phyloP scores from a whole-genome alignment of 495 filamentous ascomycete genomes.

The Chaetomium cochliodes region DNA sequence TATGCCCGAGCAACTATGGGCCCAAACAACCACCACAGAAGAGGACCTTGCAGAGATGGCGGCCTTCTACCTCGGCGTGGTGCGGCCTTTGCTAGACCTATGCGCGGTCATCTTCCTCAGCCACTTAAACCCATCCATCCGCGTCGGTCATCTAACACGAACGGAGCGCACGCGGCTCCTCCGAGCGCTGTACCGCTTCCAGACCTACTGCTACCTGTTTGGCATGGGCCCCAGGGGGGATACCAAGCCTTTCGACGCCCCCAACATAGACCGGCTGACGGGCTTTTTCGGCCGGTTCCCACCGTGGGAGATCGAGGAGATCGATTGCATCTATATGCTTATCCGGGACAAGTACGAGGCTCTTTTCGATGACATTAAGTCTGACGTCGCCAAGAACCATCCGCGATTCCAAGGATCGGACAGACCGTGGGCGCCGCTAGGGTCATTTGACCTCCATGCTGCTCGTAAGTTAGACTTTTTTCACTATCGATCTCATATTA shows the following conservation, averaged over 20 bases:
- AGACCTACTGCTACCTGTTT: conserved; percentile 33
- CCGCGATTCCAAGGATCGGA: too few relatives aligned
- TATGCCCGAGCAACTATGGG: conserved; percentile 1
- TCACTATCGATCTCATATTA: too few relatives aligned
- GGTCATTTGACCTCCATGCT: neutral
- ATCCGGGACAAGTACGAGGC: neutral
- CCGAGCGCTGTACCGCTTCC: conserved; percentile 36
- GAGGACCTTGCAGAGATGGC: conserved; percentile 24
- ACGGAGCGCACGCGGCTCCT: conserved; percentile 29
- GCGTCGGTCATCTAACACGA: conserved; percentile 15
- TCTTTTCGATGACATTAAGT: neutral
- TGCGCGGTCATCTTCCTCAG: conserved; percentile 22
- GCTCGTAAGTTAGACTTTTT: neutral
- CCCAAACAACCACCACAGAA: neutral
- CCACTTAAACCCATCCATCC: conserved; percentile 1
- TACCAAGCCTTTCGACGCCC: neutral
- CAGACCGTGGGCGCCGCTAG: too few relatives aligned
- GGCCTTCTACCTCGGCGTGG: conserved; percentile 28
- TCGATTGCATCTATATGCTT: neutral
- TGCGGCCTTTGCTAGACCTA: conserved; percentile 23
- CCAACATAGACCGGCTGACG: neutral
- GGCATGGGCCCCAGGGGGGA: conserved; percentile 12
- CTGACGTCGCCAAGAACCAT: neutral
- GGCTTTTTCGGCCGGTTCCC: conserved; percentile 11
- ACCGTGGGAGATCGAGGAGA: conserved; percentile 28